Evolutionary conservation across 306 rosid species (phyloP), one percentile per base, ranked within the genome.

Genomic region (Corylus heterophylla): DNA sequence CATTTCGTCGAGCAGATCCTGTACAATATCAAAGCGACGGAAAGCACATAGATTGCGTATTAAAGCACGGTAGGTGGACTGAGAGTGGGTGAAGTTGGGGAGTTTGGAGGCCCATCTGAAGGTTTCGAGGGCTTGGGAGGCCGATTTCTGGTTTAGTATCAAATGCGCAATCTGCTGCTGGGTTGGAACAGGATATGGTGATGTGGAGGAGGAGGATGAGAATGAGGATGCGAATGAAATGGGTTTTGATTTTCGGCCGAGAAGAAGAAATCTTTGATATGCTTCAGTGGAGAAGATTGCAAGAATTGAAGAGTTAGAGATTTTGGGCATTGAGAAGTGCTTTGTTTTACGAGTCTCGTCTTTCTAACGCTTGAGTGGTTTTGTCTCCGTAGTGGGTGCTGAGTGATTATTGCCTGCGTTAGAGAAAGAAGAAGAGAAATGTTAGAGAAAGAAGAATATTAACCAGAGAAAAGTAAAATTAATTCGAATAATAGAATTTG

Each of bases 1-100:
- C 92, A 89, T 91, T 88, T 93, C 89, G 11, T 91, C 89, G 84
- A 92, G 93, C 91, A 90, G 74, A 72, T 89, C 89, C 84, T 89
- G 80, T 89, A 85, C 89, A 0, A 84, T 81, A 73, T 90, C 90
- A 22, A 92, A 88, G 22, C 82, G 89, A 44, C 83, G 91, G 61
- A 90, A 92, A 44, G 82, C 3, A 12, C 97, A 90, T 0, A 92
- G 87, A 79, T 85, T 90, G 77, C 86, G 91, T 77, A 90, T 82
- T 76, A 92, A 79, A 3, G 93, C 87, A 2, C 92, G 86, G 83
- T 86, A 92, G 12, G 97, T 92, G 75, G 97, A 86, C 25, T 84
- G 87, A 12, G 95, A 86, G 75, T 90, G 93, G 20, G 7, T 31
- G 79, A 89, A 89, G 45, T 80, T 71, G 78, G 97, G 85, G 71